Evolutionary conservation across 2,329 filamentous ascomycete genomes (phyloP), one percentile per base, ranked within the genome.

Genomic region (Paraphaeosphaeria sporulosa): DNA sequence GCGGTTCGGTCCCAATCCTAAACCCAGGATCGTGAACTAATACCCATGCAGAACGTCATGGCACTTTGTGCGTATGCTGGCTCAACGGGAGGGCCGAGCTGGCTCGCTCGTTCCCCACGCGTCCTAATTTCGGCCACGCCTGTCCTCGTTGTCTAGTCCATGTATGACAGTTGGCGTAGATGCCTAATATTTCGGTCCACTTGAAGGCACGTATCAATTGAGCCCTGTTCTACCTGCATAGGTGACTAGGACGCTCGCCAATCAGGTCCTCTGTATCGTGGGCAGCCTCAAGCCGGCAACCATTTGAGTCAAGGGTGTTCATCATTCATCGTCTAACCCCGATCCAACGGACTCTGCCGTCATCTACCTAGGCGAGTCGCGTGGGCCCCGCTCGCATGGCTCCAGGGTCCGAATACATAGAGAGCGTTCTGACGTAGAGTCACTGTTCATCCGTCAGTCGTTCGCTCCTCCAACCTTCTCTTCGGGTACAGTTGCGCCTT

Each of bases 71-170:
- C 56, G 51, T 51, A 55, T 27, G 56, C 66, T 61, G 59, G 64
- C 61, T 63, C 54, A 30, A 69, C 73, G 73, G 73, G 55, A 71
- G 50, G 59, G 63, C 71, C 73, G 73, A 74, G 63, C 67, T 69
- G 62, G 57, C 46, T 55, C 52, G 40, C 49, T 42, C 60, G 55
- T 42, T 54, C 57, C 61, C 46, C 27, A 54, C 51, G 53, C 59
- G 60, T 54, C 30, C 50, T 61, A 57, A 51, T 55, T 51, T 42
- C 63, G 60, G 53, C 55, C 27, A 40, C 44, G 17, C 7, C 30
- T 52, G 50, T 44, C 58, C 61, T 47, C 53, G 27, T 53, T 57
- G 40, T 61, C 55, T 63, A 50, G 57, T 58, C 57, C 55, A 55
- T 42, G 56, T 58, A 40, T 57, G 47, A 54, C 42, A 59, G 55